Base-by-base conservation (phyloP, 352 stramenopile species). In the Phytopythium vexans region DNA sequence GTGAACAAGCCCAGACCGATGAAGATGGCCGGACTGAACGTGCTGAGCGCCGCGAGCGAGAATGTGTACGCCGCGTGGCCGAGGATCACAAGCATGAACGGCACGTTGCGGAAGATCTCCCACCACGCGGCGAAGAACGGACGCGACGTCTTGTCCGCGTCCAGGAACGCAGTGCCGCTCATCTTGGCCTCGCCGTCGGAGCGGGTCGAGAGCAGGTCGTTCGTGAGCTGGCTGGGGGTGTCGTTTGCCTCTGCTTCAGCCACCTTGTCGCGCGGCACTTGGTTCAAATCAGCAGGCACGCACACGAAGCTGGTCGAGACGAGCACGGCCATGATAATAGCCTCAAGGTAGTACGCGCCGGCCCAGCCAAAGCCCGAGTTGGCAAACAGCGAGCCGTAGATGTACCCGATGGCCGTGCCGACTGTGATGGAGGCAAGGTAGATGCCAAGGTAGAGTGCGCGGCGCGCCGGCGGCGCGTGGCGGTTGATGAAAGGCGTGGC, bases 401-500 rank as follows among this genome's bases (percentile, higher is more conserved):
- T 85, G 69, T 97, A 98, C 14, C 93, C 92, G 41, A 96, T 38
- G 6, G 92, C 93, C 9, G 85, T 96, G 32, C 92, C 92, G 16
- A 96, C 82, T 3, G 94, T 97, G 50, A 98, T 93, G 5, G 88
- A 95, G 14, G 84, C 91, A 55, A 98, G 76, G 64, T 96, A 98
- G 32, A 98, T 66, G 48, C 87, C 92, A 45, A 98, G 70, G 70
- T 90, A 98, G 37, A 97, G 63, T 31, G 91, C 89, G 21, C 82
- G 74, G 34, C 76, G 80, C 0, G 74, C 42, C 4, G 74, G 64
- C 1, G 84, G 82, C 3, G 86, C 93, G 55, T 89, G 76, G 58
- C 90, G 79, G 51, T 98, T 87, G 64, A 98, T 98, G 55, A 98
- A 96, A 0, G 94, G 92, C 32, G 87, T 91, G 27, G 94, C 91